Evolutionary conservation across 2,329 filamentous ascomycete genomes (phyloP).

Genomic region (Geoglossum cookeanum): DNA sequence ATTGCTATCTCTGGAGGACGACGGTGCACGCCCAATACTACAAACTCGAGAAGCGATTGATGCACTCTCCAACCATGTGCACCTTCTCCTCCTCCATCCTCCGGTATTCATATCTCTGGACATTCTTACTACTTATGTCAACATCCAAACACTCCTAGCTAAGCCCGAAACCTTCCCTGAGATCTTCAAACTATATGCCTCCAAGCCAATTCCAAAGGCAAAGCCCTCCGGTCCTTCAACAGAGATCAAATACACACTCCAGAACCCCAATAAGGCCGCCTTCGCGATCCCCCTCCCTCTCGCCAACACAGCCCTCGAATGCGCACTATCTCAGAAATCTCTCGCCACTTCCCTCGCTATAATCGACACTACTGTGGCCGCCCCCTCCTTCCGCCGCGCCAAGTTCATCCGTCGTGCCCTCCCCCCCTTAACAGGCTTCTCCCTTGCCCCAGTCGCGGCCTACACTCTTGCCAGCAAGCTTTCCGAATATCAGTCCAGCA

Average conservation of each 20-base stretch:
- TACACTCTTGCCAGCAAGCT: constrained; percentile 53
- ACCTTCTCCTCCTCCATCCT: constrained; percentile 50
- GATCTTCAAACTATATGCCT: constrained; percentile 64
- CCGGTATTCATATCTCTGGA: constrained; percentile 62
- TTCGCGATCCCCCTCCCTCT: constrained; percentile 54
- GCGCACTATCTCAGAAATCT: constrained; percentile 62
- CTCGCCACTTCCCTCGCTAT: constrained; percentile 60
- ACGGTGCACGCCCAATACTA: constrained; percentile 8
- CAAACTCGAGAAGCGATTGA: not conserved
- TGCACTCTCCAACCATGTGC: constrained; percentile 36
- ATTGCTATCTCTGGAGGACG: constrained; percentile 28
- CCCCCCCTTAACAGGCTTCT: constrained; percentile 36
- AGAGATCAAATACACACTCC: constrained; percentile 38
- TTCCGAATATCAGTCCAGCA: constrained; percentile 48
- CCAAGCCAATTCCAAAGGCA: constrained; percentile 54
- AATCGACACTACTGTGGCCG: constrained; percentile 48
- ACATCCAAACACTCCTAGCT: constrained; percentile 53
- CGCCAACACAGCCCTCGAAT: constrained; percentile 55
- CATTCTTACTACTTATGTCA: constrained; percentile 55
- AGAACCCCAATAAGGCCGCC: constrained; percentile 47
- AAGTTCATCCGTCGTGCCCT: constrained; percentile 48
- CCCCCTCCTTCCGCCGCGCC: constrained; percentile 44
- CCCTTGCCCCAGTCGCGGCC: constrained; percentile 43
- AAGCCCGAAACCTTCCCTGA: constrained; percentile 59
- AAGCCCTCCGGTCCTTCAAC: constrained; percentile 24